A percentile compares a stretch with the other conserved stretches of the same genome.
phyloP scores from a whole-genome alignment of 2,329 filamentous ascomycete species.

The Fusarium lateritium region DNA sequence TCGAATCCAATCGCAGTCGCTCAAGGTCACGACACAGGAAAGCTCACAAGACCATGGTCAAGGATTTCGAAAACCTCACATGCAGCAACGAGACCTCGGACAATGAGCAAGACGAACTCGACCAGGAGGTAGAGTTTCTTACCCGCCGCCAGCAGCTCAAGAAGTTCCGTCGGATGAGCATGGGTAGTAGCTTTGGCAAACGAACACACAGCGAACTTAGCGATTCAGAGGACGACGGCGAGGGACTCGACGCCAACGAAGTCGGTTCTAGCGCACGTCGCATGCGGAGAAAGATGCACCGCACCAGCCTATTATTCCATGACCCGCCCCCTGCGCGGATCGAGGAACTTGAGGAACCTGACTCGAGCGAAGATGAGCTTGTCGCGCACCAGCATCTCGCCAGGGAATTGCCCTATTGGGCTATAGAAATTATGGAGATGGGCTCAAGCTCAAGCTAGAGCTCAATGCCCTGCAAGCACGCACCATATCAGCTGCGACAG shows the following conservation, averaged over 20 bases:
- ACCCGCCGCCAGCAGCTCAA: constrained; percentile 60
- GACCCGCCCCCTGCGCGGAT: constrained; percentile 66
- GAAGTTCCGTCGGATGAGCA: constrained; percentile 63
- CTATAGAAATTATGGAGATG: constrained; percentile 66
- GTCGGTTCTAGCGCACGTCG: constrained; percentile 64
- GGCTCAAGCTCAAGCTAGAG: constrained; percentile 54
- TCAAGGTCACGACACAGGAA: constrained; percentile 57
- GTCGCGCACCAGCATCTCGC: constrained; percentile 60
- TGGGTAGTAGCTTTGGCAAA: constrained; percentile 69
- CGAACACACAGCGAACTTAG: constrained; percentile 68
- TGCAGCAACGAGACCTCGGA: constrained; percentile 59
- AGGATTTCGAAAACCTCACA: constrained; percentile 62
- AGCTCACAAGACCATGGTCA: constrained; percentile 61
- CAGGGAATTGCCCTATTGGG: constrained; percentile 65
- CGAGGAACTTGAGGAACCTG: constrained; percentile 68
- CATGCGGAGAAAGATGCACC: constrained; percentile 63
- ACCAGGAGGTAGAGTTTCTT: constrained; percentile 57
- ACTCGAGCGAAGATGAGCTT: constrained; percentile 63
- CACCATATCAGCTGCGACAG: constrained; percentile 35
- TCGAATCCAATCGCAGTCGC: constrained; percentile 63
- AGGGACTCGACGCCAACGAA: constrained; percentile 59
- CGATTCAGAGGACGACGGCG: constrained; percentile 63
- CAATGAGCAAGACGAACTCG: constrained; percentile 56
- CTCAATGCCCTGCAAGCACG: constrained; percentile 18
- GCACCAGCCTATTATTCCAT: constrained; percentile 63